A percentile compares a stretch with the other conserved stretches of the same genome.
These are phyloP conservation scores for Nemania abortiva DNA, from an alignment of 2,329 filamentous ascomycete genomes.

Conservation along the genomic window DNA sequence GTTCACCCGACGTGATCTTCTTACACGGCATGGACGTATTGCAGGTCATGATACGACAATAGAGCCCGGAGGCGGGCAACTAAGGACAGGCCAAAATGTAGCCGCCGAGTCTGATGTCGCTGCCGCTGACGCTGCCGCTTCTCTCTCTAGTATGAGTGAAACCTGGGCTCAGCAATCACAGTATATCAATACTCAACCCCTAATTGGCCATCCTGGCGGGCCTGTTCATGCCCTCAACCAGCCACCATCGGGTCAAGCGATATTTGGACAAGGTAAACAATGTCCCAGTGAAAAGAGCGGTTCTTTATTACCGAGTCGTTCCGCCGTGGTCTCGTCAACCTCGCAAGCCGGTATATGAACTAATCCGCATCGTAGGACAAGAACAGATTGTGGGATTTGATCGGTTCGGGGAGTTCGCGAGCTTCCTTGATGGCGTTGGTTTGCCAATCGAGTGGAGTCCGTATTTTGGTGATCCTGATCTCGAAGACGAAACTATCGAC, in stretches of 20 bases:
- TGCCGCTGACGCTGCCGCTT: slow-evolving; percentile 11
- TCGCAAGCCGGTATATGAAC: neutral
- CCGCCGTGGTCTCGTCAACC: no score
- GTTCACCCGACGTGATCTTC: slow-evolving; percentile 24
- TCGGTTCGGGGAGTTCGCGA: slow-evolving; percentile 6
- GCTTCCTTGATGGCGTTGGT: slow-evolving; percentile 12
- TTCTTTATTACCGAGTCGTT: no score
- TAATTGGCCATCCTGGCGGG: neutral
- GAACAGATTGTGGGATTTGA: slow-evolving; percentile 1
- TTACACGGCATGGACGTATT: slow-evolving; percentile 20
- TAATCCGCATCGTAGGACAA: neutral
- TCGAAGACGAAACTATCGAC: neutral
- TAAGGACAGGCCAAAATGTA: no score
- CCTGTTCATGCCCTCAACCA: neutral
- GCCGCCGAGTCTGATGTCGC: slow-evolving; percentile 3
- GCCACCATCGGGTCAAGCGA: no score
- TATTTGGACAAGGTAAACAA: no score
- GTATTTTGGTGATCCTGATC: slow-evolving; percentile 1
- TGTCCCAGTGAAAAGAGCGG: no score
- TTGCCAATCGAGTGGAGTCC: slow-evolving; percentile 11
- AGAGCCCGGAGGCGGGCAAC: no score
- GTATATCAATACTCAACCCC: slow-evolving; percentile 5
- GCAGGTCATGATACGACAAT: neutral
- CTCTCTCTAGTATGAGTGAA: slow-evolving; percentile 17
- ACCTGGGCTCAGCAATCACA: slow-evolving; percentile 17